Percentiles rank a stretch among this genome's conserved stretches.
These are phyloP conservation scores for Neovahlkampfia damariscottae DNA, from an alignment of 78 protist species.

Conservation along the genomic window DNA sequence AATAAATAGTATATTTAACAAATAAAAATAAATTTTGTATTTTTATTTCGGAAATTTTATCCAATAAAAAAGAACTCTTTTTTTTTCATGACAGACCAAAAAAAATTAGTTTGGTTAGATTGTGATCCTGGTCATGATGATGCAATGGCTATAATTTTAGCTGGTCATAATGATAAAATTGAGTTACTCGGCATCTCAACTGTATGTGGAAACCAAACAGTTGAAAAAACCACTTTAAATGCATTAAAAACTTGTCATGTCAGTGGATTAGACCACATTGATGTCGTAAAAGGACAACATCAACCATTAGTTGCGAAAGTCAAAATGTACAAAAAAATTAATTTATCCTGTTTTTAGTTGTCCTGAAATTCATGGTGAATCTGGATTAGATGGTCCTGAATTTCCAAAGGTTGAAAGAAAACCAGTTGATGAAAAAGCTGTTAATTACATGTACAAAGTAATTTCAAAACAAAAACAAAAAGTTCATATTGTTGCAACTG, in stretches of 20 bases:
- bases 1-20: too few species aligned
- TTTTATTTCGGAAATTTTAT: too few species aligned
- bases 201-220: slow-evolving; percentile 73
- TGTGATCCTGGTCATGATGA: slow-evolving; percentile 83
- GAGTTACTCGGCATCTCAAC: slow-evolving; percentile 60
- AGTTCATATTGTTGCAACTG: slow-evolving; percentile 59
- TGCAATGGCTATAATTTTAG: slow-evolving; percentile 65
- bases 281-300: slow-evolving; percentile 4
- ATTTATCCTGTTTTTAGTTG: slow-evolving; percentile 24
- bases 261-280: slow-evolving; percentile 9
- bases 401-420: not conserved
- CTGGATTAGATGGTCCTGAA: slow-evolving; percentile 55
- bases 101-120: slow-evolving; percentile 45
- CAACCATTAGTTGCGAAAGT: not conserved
- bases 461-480: not conserved
- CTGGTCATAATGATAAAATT: slow-evolving; percentile 3
- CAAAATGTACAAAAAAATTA: slow-evolving; percentile 20
- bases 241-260: slow-evolving; percentile 36
- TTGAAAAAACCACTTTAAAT: slow-evolving; percentile 64
- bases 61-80: too few species aligned
- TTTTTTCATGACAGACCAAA: too few species aligned
- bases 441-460: slow-evolving; percentile 19
- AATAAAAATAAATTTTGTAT: too few species aligned
- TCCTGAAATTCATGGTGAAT: slow-evolving; percentile 74
- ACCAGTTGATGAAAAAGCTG: slow-evolving; percentile 19